phyloP scores from a whole-genome alignment of 257 asterid species.

The Nicotiana knightiana region DNA sequence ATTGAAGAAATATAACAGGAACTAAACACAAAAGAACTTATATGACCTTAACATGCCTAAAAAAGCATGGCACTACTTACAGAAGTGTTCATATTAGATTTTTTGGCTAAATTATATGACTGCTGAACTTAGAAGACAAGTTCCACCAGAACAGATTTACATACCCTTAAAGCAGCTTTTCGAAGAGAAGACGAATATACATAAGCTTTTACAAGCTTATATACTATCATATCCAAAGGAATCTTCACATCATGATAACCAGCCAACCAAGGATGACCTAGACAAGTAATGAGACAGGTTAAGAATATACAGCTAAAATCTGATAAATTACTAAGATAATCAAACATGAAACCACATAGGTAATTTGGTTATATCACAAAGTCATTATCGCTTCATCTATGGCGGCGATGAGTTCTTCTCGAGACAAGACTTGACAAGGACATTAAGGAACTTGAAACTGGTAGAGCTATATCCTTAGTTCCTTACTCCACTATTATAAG shows the following conservation, averaged over 20 bases:
- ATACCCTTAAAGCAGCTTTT: conserved; percentile 84
- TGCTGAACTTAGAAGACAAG: background rate
- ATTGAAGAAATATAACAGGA: background rate
- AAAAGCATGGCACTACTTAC: background rate
- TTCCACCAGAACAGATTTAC: conserved; percentile 14
- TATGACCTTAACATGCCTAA: background rate
- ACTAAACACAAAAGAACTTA: background rate
- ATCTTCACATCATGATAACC: conserved; percentile 73
- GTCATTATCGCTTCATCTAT: background rate
- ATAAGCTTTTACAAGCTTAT: conserved; percentile 80
- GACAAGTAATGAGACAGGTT: conserved; percentile 9
- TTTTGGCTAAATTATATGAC: background rate
- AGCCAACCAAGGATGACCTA: conserved; percentile 97
- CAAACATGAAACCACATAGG: background rate
- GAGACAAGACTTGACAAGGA: background rate
- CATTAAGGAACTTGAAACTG: background rate
- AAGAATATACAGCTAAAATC: conserved; percentile 3
- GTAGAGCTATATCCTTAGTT: background rate
- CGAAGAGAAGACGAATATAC: conserved; percentile 77
- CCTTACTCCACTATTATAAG: background rate
- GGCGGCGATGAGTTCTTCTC: background rate
- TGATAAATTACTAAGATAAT: background rate
- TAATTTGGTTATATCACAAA: background rate
- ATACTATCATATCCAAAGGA: conserved; percentile 81
- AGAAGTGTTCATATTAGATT: background rate